phyloP scores from a whole-genome alignment of 2,329 filamentous ascomycete species.

The Nigrospora osmanthi region DNA sequence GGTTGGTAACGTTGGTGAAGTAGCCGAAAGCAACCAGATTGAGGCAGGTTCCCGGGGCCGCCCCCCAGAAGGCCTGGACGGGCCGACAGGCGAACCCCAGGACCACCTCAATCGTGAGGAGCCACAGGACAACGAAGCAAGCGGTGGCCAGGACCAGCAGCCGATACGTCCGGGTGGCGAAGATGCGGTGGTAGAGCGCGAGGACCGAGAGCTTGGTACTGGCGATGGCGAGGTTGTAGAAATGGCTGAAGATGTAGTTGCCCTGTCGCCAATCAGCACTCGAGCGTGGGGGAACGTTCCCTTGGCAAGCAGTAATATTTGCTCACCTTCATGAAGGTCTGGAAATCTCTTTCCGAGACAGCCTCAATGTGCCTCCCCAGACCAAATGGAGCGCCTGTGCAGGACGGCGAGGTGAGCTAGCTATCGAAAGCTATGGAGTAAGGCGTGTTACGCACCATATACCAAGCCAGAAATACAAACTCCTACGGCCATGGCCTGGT shows the following conservation, averaged over 20 bases:
- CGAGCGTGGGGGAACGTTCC: background rate
- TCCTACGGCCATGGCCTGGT: constrained; percentile 10
- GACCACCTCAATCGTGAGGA: constrained; percentile 15
- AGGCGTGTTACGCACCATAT: constrained; percentile 8
- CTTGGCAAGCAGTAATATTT: background rate
- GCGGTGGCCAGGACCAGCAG: constrained; percentile 6
- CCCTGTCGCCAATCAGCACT: constrained; percentile 9
- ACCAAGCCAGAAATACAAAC: constrained; percentile 14
- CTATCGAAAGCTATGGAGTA: too few relatives aligned
- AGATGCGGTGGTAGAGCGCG: constrained; percentile 18
- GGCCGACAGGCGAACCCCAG: constrained; percentile 15
- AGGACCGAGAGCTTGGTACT: constrained; percentile 18
- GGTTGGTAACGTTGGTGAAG: constrained; percentile 16
- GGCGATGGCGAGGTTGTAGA: constrained; percentile 17
- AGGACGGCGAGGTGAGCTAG: background rate
- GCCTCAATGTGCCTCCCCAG: constrained; percentile 15
- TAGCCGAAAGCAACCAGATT: constrained; percentile 16
- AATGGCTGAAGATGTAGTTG: constrained; percentile 19
- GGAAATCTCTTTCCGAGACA: constrained; percentile 6
- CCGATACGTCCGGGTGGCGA: constrained; percentile 9
- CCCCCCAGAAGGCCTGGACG: constrained; percentile 16
- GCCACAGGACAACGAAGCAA: constrained; percentile 11
- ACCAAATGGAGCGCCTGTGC: constrained; percentile 12
- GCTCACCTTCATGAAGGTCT: constrained; percentile 13
- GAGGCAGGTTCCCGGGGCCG: constrained; percentile 10